Evolutionary conservation across 2,329 filamentous ascomycete genomes (phyloP).

Genomic region (Cordyceps fumosorosea): DNA sequence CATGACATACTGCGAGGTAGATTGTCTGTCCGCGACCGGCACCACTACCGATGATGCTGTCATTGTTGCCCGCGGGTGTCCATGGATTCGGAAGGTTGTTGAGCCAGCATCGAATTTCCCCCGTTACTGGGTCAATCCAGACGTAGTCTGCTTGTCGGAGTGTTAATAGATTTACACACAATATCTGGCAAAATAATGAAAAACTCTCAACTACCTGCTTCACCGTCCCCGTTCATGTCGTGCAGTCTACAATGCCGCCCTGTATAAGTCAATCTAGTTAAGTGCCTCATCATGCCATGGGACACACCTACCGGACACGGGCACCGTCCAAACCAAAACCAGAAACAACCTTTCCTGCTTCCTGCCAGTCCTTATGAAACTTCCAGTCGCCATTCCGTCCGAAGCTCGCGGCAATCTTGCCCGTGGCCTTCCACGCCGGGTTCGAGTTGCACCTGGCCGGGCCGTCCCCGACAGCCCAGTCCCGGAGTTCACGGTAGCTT

Average conservation of each 20-base stretch:
- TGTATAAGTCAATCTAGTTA: neutral
- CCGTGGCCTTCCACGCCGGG: slow-evolving; percentile 7
- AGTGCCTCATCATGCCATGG: neutral
- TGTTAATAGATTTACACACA: neutral
- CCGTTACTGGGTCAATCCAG: slow-evolving; percentile 15
- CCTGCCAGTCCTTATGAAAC: slow-evolving; percentile 11
- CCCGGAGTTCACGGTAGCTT: neutral
- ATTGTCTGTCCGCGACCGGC: slow-evolving; percentile 7
- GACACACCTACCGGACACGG: neutral
- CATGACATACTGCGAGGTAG: slow-evolving; percentile 9
- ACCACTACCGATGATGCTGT: slow-evolving; percentile 15
- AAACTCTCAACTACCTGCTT: neutral
- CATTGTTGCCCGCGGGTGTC: slow-evolving; percentile 14
- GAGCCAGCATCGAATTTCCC: slow-evolving; percentile 16
- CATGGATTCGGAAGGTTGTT: slow-evolving; percentile 16
- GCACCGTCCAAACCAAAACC: slow-evolving; percentile 2
- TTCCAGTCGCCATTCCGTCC: slow-evolving; percentile 15
- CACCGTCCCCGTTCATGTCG: slow-evolving; percentile 19
- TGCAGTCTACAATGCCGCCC: neutral
- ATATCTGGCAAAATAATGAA: neutral
- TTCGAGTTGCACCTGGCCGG: neutral
- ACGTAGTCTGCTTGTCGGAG: slow-evolving; percentile 13
- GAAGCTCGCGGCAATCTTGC: slow-evolving; percentile 13
- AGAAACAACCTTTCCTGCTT: slow-evolving; percentile 6
- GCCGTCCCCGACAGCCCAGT: neutral